Conservation (phyloP, 2,329 filamentous ascomycete genomes). For the Beauveria sp. region DNA sequence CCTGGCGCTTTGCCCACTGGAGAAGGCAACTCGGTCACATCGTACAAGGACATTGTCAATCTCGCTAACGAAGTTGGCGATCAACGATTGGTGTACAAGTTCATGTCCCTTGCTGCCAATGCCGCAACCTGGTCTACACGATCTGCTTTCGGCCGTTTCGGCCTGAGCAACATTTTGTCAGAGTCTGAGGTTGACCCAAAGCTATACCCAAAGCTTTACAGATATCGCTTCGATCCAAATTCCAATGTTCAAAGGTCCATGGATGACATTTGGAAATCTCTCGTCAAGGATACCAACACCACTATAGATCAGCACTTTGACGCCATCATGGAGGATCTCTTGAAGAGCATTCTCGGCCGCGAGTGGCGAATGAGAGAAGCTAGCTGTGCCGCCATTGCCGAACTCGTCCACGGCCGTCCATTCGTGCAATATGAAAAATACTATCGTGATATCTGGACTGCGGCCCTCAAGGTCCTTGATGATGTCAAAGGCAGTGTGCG, state of each 20-base stretch:
- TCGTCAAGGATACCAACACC: constrained; percentile 79
- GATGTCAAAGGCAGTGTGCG: constrained; percentile 93
- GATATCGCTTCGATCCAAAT: constrained; percentile 94
- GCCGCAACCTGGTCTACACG: constrained; percentile 97
- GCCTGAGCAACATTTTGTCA: constrained; percentile 83
- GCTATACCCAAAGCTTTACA: constrained; percentile 87
- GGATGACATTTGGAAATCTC: constrained; percentile 93
- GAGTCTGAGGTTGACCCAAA: constrained; percentile 86
- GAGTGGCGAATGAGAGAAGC: constrained; percentile 94
- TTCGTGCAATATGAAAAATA: constrained; percentile 74
- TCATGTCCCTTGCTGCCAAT: constrained; percentile 95
- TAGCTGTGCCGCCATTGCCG: constrained; percentile 81
- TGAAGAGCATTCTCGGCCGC: constrained; percentile 77
- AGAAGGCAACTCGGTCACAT: constrained; percentile 81
- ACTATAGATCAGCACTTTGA: constrained; percentile 79
- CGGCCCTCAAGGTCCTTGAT: constrained; percentile 84
- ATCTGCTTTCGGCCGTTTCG: constrained; percentile 90
- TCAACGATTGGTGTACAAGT: constrained; percentile 91
- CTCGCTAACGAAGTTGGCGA: constrained; percentile 95
- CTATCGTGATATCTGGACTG: constrained; percentile 76
- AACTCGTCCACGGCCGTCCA: constrained; percentile 75
- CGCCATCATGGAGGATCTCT: constrained; percentile 77
- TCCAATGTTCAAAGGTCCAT: constrained; percentile 87
- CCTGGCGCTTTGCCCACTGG: constrained; percentile 83
- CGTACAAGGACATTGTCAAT: constrained; percentile 94